Percentiles rank a stretch among this genome's conserved stretches.
phyloP scores from a whole-genome alignment of 2,329 filamentous ascomycete species.

The Uncinocarpus reesii region DNA sequence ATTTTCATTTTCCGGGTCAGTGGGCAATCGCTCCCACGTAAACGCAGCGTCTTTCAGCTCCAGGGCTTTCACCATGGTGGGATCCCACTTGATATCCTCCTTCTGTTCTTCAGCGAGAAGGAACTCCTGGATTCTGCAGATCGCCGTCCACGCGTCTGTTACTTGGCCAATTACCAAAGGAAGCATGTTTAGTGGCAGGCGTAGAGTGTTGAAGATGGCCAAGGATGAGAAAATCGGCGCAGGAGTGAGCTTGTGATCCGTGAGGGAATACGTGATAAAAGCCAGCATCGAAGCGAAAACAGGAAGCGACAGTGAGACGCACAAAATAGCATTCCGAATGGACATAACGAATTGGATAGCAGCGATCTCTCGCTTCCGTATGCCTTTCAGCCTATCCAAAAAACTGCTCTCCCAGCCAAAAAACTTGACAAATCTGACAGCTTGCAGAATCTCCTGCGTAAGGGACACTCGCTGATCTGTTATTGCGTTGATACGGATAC shows the following conservation, averaged over 20 bases:
- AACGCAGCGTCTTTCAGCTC: slow-evolving; percentile 65
- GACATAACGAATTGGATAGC: slow-evolving; percentile 76
- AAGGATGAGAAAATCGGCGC: slow-evolving; percentile 84
- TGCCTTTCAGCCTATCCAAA: slow-evolving; percentile 60
- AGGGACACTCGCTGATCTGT: slow-evolving; percentile 86
- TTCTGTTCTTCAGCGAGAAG: slow-evolving; percentile 73
- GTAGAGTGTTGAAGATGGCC: slow-evolving; percentile 82
- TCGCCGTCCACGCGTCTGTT: slow-evolving; percentile 76
- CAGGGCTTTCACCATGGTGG: slow-evolving; percentile 47
- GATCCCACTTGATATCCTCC: slow-evolving; percentile 55
- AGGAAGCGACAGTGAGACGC: slow-evolving; percentile 70
- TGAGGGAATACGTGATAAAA: slow-evolving; percentile 68
- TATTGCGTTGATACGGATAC: slow-evolving; percentile 77
- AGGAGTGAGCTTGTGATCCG: slow-evolving; percentile 57
- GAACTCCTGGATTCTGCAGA: slow-evolving; percentile 80
- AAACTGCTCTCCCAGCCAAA: slow-evolving; percentile 94
- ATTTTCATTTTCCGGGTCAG: slow-evolving; percentile 16
- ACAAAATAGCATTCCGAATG: slow-evolving; percentile 75
- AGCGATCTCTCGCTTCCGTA: slow-evolving; percentile 65
- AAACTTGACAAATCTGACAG: slow-evolving; percentile 89
- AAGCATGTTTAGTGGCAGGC: slow-evolving; percentile 79
- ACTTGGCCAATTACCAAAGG: slow-evolving; percentile 81
- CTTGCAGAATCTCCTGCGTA: slow-evolving; percentile 83
- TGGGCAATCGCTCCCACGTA: slow-evolving; percentile 61
- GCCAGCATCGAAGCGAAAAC: slow-evolving; percentile 92